phyloP scores from a whole-genome alignment of 306 rosid species.

The Gastrolobium bilobum region DNA sequence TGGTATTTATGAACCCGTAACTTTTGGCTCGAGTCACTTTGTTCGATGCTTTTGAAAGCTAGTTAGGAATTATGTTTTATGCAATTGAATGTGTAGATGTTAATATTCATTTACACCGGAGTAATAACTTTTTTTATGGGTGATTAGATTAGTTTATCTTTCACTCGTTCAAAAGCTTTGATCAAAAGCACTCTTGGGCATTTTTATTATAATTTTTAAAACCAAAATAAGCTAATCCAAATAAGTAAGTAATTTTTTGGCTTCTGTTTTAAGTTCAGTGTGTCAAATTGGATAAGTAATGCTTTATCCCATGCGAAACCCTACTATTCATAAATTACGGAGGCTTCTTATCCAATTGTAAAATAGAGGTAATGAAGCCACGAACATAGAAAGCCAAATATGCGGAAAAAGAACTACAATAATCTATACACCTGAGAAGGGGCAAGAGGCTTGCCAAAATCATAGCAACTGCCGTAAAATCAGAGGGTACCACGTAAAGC shows the following conservation, averaged over 20 bases:
- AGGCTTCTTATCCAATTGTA: background rate
- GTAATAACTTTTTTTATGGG: background rate
- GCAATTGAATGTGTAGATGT: background rate
- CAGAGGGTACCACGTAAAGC: background rate
- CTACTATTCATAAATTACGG: background rate
- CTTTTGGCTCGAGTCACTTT: slow-evolving; percentile 18
- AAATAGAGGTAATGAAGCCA: background rate
- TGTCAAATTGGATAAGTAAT: background rate
- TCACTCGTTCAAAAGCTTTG: background rate
- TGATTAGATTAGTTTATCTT: background rate
- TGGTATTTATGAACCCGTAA: background rate
- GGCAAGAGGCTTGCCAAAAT: slow-evolving; percentile 3
- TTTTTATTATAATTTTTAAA: background rate
- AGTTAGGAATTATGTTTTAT: background rate
- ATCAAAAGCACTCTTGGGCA: slow-evolving; percentile 4
- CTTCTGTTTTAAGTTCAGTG: slow-evolving; percentile 2
- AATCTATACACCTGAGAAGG: background rate
- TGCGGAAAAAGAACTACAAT: background rate
- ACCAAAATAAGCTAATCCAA: background rate
- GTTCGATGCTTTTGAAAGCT: slow-evolving; percentile 12
- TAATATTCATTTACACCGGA: background rate
- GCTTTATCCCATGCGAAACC: too few relatives aligned
- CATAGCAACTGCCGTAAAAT: background rate
- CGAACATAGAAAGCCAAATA: background rate
- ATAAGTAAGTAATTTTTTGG: background rate